These are phyloP conservation scores for Neolentinus lepideus DNA, from an alignment of 1,284 basidiomycete species.

Conservation along the genomic window DNA sequence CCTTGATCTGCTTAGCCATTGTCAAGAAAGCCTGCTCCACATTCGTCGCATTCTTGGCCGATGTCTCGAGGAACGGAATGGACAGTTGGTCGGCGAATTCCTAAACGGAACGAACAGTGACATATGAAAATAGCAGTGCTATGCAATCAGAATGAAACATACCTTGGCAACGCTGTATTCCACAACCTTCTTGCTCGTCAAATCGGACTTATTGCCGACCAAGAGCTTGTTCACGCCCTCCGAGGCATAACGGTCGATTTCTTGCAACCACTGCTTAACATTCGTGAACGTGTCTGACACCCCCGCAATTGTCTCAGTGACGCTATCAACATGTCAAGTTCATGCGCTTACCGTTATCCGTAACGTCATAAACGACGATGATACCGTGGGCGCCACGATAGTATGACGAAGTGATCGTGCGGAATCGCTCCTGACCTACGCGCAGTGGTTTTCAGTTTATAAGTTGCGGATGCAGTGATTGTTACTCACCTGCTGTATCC, in stretches of 20 bases:
- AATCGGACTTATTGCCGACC: conserved; percentile 97
- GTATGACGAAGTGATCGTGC: conserved; percentile 96
- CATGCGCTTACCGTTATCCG: conserved; percentile 76
- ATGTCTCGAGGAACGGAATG: conserved; percentile 98
- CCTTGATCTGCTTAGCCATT: conserved; percentile 99
- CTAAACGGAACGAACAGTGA: conserved; percentile 26
- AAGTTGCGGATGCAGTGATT: conserved; percentile 4
- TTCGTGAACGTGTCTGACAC: conserved; percentile 88
- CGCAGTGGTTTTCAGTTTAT: conserved; percentile 3
- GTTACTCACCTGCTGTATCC: conserved; percentile 81
- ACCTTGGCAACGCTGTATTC: conserved; percentile 97
- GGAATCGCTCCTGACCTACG: conserved; percentile 90
- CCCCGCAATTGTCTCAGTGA: background rate
- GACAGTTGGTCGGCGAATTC: conserved; percentile 95
- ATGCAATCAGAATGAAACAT: conserved; percentile 12
- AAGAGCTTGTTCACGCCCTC: conserved; percentile 98
- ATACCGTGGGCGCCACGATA: conserved; percentile 96
- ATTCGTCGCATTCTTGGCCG: conserved; percentile 97
- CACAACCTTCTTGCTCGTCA: conserved; percentile 98
- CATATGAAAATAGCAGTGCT: background rate
- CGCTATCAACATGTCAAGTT: background rate
- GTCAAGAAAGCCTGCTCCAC: conserved; percentile 99
- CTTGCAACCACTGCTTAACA: conserved; percentile 99
- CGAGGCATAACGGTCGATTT: conserved; percentile 98
- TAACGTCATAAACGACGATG: conserved; percentile 99